These are phyloP conservation scores for Heterobasidion occidentale DNA, from an alignment of 1,284 basidiomycete species.

Conservation along the genomic window DNA sequence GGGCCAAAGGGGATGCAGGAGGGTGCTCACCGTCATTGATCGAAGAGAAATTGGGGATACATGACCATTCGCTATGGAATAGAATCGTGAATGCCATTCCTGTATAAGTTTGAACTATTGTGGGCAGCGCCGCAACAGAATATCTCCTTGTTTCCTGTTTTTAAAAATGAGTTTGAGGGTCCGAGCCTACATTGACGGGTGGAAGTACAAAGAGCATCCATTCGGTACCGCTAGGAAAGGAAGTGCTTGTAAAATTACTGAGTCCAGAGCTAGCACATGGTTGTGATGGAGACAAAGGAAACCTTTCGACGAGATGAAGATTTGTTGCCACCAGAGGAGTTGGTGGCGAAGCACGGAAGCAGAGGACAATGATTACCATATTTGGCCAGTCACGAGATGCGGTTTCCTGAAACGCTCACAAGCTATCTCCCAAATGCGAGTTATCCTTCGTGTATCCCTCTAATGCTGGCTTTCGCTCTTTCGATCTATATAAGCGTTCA, in stretches of 20 bases:
- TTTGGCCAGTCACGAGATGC: neutral
- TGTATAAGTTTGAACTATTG: no score
- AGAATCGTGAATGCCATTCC: no score
- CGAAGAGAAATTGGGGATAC: no score
- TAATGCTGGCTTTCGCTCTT: neutral
- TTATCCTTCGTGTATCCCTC: conserved; percentile 9
- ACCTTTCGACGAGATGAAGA: neutral
- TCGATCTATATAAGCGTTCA: conserved; percentile 11
- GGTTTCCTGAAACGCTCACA: conserved; percentile 7
- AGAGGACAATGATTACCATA: neutral
- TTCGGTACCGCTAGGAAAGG: neutral
- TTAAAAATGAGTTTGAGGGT: no score
- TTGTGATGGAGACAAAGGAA: neutral
- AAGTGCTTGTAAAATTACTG: neutral
- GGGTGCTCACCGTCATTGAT: no score
- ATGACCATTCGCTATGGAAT: no score
- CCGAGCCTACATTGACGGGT: no score
- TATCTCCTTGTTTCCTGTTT: no score
- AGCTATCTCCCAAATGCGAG: conserved; percentile 11
- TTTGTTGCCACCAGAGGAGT: neutral
- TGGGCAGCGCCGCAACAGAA: no score
- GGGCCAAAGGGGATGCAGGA: no score
- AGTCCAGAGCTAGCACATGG: neutral
- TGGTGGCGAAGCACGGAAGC: neutral
- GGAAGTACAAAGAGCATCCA: no score